These are phyloP conservation scores for Aspergillus incahuasiensis DNA, from an alignment of 495 filamentous ascomycete species.

Conservation along the genomic window DNA sequence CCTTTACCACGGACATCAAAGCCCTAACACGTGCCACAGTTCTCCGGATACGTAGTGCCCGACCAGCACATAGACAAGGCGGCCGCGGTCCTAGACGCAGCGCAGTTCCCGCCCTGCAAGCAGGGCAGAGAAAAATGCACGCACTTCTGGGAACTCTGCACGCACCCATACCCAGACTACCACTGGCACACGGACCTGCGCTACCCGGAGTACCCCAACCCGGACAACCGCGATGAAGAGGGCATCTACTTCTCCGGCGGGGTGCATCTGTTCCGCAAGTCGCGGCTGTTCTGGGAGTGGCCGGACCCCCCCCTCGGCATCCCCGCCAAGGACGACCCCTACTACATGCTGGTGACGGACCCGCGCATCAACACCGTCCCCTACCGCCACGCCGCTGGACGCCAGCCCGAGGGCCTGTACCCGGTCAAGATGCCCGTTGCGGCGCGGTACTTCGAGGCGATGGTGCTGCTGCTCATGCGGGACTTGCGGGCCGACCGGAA, in stretches of 20 bases:
- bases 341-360: too few relatives aligned
- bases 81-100: background rate
- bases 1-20: too few relatives aligned
- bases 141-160: background rate
- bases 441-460: slow-evolving; percentile 1
- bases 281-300: background rate
- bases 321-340: too few relatives aligned
- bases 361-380: too few relatives aligned
- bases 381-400: background rate
- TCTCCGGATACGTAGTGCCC: too few relatives aligned
- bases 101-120: background rate
- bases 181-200: background rate
- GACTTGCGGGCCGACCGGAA: background rate
- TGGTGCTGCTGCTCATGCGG: background rate
- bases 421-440: slow-evolving; percentile 1
- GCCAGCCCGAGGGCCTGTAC: background rate
- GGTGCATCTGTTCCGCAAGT: background rate
- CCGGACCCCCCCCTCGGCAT: background rate
- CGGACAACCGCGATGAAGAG: too few relatives aligned
- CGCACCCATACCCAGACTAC: background rate
- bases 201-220: background rate
- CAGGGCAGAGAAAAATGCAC: background rate
- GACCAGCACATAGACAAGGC: too few relatives aligned
- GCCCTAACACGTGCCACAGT: too few relatives aligned
- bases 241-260: background rate